Evolutionary conservation across 345 rosid species (phyloP).

Genomic region (Hypericum androsaemum): DNA sequence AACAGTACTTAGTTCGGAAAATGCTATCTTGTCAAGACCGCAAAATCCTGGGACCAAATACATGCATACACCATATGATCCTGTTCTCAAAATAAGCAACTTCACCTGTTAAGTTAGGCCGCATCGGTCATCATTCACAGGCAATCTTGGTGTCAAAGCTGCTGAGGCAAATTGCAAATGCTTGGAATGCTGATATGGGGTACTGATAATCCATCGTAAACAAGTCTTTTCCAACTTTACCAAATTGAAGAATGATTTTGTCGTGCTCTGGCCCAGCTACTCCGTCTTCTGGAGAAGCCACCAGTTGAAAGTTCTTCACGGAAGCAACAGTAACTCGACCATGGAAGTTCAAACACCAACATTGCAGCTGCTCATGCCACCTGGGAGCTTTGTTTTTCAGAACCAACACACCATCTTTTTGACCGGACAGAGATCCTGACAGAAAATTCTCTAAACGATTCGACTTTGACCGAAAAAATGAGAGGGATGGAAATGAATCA

Average conservation of each 20-base stretch:
- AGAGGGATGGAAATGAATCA: constrained; percentile 15
- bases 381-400: constrained; percentile 9
- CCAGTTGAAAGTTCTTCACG: constrained; percentile 9
- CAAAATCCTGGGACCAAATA: too few relatives aligned
- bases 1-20: too few relatives aligned
- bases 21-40: too few relatives aligned
- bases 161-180: constrained; percentile 9
- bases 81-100: too few relatives aligned
- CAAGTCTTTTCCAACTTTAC: constrained; percentile 9
- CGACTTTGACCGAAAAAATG: constrained; percentile 22
- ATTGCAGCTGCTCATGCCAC: constrained; percentile 8
- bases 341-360: constrained; percentile 10
- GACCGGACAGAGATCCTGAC: constrained; percentile 15
- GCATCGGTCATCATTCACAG: constrained; percentile 1
- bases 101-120: neutral
- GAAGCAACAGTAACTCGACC: constrained; percentile 9
- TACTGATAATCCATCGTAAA: constrained; percentile 9
- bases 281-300: constrained; percentile 9
- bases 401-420: constrained; percentile 15
- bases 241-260: constrained; percentile 4
- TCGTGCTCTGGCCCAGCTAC: constrained; percentile 6
- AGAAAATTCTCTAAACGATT: constrained; percentile 8
- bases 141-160: constrained; percentile 11
- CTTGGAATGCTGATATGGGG: constrained; percentile 8
- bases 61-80: too few relatives aligned